Percentiles rank a stretch among this genome's conserved stretches.
These are phyloP conservation scores for Naumovozyma baii DNA, from an alignment of 805 yeast species.

Conservation along the genomic window DNA sequence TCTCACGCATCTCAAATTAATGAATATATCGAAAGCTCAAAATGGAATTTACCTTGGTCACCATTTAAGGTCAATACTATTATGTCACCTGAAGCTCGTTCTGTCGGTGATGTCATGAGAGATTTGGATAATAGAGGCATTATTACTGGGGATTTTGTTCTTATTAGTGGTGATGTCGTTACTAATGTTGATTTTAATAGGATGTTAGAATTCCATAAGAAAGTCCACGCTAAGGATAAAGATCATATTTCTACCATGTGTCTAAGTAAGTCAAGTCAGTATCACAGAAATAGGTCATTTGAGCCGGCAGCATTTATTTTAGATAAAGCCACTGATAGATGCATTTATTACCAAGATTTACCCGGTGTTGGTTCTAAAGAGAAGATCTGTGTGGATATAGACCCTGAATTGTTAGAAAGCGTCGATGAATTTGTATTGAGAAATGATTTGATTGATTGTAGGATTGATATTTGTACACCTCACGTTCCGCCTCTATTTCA, in stretches of 20 bases:
- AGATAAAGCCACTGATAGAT: constrained; percentile 62
- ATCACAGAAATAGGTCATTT: constrained; percentile 75
- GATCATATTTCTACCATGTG: constrained; percentile 95
- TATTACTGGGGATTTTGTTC: constrained; percentile 79
- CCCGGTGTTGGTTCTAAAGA: constrained; percentile 43
- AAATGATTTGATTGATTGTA: constrained; percentile 93
- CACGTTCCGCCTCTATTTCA: constrained; percentile 92
- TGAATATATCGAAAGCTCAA: constrained; percentile 63
- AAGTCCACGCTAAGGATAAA: constrained; percentile 63
- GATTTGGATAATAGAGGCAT: constrained; percentile 87
- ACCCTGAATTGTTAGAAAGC: constrained; percentile 69
- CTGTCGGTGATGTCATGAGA: constrained; percentile 96
- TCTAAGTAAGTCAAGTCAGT: constrained; percentile 70
- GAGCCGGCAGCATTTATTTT: constrained; percentile 81
- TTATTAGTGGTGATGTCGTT: constrained; percentile 92
- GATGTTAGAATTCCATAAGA: constrained; percentile 63
- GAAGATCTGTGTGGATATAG: constrained; percentile 50
- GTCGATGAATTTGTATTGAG: constrained; percentile 71
- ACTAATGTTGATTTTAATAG: constrained; percentile 76
- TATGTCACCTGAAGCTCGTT: constrained; percentile 74
- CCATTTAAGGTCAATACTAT: constrained; percentile 77
- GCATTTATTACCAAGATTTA: constrained; percentile 75
- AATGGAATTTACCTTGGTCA: constrained; percentile 59
- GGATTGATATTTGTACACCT: constrained; percentile 89
- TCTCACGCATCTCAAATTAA: constrained; percentile 85